Evolutionary conservation across 73 alveolate species (phyloP).

Genomic region (Strombidium stylifer): DNA sequence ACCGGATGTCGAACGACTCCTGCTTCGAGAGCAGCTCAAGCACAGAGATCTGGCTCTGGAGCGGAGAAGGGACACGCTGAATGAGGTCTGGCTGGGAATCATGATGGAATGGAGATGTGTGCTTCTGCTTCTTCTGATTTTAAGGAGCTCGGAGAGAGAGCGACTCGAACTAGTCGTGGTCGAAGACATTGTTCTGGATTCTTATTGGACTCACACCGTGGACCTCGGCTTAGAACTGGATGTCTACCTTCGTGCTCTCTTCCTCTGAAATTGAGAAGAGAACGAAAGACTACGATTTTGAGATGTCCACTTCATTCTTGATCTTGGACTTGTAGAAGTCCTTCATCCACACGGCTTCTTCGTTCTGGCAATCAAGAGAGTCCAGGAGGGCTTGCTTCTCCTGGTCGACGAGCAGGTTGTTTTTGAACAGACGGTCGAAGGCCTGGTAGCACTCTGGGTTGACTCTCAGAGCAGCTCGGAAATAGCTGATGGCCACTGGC

Average conservation of each 20-base stretch:
- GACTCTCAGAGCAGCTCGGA: slow-evolving; percentile 64
- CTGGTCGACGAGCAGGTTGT: slow-evolving; percentile 70
- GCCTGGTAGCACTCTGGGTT: slow-evolving; percentile 82
- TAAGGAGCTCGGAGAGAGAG: too few relatives aligned
- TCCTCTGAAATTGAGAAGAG: too few relatives aligned
- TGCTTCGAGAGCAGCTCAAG: slow-evolving; percentile 71
- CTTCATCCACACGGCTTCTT: slow-evolving; percentile 70
- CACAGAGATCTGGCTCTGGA: slow-evolving; percentile 32
- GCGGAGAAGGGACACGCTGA: slow-evolving; percentile 10
- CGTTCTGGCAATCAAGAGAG: slow-evolving; percentile 36
- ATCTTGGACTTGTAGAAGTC: slow-evolving; percentile 78
- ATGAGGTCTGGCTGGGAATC: slow-evolving; percentile 23
- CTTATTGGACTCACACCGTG: not conserved
- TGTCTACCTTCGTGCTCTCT: slow-evolving; percentile 43
- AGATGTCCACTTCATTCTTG: too few relatives aligned
- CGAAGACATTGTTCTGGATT: slow-evolving; percentile 16
- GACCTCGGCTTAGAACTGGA: slow-evolving; percentile 40
- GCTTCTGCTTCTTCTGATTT: too few relatives aligned
- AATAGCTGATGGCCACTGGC: slow-evolving; percentile 72
- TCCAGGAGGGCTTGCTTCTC: slow-evolving; percentile 63
- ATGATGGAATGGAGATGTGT: too few relatives aligned
- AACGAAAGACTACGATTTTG: too few relatives aligned
- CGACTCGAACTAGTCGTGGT: slow-evolving; percentile 17
- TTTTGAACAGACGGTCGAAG: slow-evolving; percentile 68
- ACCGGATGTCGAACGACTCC: slow-evolving; percentile 79